Percentiles rank a stretch among this genome's conserved stretches.
Conservation (phyloP, 2,329 filamentous ascomycete genomes). For the Aspergillus fischeri region DNA sequence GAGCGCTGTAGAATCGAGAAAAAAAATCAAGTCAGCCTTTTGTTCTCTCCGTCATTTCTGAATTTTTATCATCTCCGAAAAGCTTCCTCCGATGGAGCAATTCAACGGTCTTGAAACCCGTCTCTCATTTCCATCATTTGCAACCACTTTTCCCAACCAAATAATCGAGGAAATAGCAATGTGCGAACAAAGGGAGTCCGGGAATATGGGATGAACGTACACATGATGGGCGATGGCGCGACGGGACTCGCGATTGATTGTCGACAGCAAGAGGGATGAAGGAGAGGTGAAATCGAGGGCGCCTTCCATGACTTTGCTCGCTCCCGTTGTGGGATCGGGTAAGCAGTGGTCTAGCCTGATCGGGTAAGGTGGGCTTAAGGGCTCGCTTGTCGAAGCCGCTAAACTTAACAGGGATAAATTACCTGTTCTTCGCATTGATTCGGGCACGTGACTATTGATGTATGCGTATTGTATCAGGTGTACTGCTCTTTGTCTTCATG, state of each 20-base stretch:
- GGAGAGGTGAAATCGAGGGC: slow-evolving; percentile 31
- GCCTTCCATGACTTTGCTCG: slow-evolving; percentile 27
- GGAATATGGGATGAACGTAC: slow-evolving; percentile 34
- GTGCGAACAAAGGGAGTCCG: slow-evolving; percentile 10
- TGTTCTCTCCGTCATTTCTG: slow-evolving; percentile 1
- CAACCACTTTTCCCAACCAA: not conserved
- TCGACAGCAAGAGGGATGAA: slow-evolving; percentile 38
- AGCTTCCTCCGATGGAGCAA: not conserved
- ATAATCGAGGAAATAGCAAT: slow-evolving; percentile 5
- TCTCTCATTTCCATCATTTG: not conserved
- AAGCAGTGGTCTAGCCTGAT: slow-evolving; percentile 29
- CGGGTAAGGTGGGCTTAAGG: slow-evolving; percentile 25
- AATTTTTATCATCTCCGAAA: not conserved
- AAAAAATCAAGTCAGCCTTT: slow-evolving; percentile 21
- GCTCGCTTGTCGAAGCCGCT: slow-evolving; percentile 32
- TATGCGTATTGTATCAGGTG: not conserved
- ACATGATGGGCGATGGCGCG: slow-evolving; percentile 48
- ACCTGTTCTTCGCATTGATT: not conserved
- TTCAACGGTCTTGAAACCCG: not conserved
- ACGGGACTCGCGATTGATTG: slow-evolving; percentile 36
- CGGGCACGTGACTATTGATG: not conserved
- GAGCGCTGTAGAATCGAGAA: slow-evolving; percentile 39
- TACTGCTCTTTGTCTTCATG: not conserved
- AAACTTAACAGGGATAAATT: slow-evolving; percentile 10
- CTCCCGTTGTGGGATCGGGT: slow-evolving; percentile 40